These are phyloP conservation scores for Oropetium thomaeum DNA, from an alignment of 176 grass and related monocot genomes.

Conservation along the genomic window DNA sequence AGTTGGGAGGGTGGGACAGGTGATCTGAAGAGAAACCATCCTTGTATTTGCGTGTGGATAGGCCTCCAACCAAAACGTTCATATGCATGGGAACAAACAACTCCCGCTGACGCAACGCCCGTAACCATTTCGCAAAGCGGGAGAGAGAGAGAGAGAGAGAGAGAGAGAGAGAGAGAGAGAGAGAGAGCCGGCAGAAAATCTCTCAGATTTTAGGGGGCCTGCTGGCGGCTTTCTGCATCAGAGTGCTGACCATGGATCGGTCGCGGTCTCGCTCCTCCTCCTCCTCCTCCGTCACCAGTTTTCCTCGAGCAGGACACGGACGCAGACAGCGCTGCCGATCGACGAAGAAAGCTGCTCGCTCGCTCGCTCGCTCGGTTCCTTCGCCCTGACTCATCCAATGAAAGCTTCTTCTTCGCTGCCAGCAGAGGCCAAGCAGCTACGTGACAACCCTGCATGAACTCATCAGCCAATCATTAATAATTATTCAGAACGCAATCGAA, in stretches of 20 bases:
- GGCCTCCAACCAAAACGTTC: constrained; percentile 24
- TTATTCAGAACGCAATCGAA: not conserved
- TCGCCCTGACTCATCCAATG: constrained; percentile 18
- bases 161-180: too few species aligned
- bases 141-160: too few species aligned
- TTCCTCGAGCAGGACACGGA: too few species aligned
- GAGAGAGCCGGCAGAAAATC: not conserved
- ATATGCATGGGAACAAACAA: constrained; percentile 35
- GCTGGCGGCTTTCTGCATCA: constrained; percentile 4
- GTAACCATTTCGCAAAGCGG: constrained; percentile 28
- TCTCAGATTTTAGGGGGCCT: constrained; percentile 34
- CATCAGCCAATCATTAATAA: constrained; percentile 40
- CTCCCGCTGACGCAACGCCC: not conserved
- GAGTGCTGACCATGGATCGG: not conserved
- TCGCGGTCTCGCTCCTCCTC: too few species aligned
- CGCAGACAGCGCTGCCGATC: constrained; percentile 7
- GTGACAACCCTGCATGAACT: constrained; percentile 33
- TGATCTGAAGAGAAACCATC: constrained; percentile 47
- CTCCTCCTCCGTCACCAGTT: too few species aligned
- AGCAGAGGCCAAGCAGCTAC: constrained; percentile 29
- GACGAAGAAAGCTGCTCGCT: constrained; percentile 5
- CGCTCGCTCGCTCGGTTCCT: constrained; percentile 28
- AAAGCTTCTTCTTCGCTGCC: not conserved
- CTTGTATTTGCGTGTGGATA: constrained; percentile 40
- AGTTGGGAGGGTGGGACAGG: constrained; percentile 40